Conservation (phyloP, 768 basidiomycete species). For the Termitomyces sp. region DNA sequence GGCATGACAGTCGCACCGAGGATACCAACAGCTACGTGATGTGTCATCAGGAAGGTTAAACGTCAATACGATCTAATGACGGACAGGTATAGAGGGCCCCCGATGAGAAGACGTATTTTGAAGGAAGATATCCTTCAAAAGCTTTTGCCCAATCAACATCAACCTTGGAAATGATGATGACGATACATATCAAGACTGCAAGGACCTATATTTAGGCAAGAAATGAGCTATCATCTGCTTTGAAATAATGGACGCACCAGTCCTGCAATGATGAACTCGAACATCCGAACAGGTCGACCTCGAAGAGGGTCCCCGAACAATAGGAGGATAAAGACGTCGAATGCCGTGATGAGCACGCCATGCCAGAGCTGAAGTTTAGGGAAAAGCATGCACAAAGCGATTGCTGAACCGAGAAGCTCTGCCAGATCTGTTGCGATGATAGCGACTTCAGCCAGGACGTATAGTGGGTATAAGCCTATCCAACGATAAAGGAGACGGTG, state of each 20-base stretch:
- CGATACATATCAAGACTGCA: slow-evolving; percentile 70
- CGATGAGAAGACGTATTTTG: slow-evolving; percentile 50
- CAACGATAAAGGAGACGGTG: slow-evolving; percentile 54
- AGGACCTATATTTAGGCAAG: neutral
- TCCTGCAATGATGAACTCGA: slow-evolving; percentile 38
- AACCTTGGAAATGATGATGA: slow-evolving; percentile 68
- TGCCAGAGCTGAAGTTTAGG: slow-evolving; percentile 66
- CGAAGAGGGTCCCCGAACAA: slow-evolving; percentile 66
- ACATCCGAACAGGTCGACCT: slow-evolving; percentile 47
- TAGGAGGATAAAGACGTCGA: slow-evolving; percentile 68
- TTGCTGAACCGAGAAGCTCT: slow-evolving; percentile 78
- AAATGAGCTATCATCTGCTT: neutral
- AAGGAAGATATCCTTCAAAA: slow-evolving; percentile 75
- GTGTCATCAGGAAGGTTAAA: neutral
- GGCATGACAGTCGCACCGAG: slow-evolving; percentile 91
- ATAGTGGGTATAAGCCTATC: slow-evolving; percentile 31
- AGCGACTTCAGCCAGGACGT: slow-evolving; percentile 59
- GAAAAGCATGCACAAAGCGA: slow-evolving; percentile 73
- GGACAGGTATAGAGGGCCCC: slow-evolving; percentile 64
- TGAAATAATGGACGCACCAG: slow-evolving; percentile 40
- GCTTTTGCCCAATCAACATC: slow-evolving; percentile 66
- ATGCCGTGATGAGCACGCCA: slow-evolving; percentile 61
- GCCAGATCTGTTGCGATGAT: slow-evolving; percentile 78
- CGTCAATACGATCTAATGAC: slow-evolving; percentile 12
- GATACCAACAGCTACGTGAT: slow-evolving; percentile 56